These are phyloP conservation scores for Tuber microsphaerosporum DNA, from an alignment of 495 filamentous ascomycete species.

Conservation along the genomic window DNA sequence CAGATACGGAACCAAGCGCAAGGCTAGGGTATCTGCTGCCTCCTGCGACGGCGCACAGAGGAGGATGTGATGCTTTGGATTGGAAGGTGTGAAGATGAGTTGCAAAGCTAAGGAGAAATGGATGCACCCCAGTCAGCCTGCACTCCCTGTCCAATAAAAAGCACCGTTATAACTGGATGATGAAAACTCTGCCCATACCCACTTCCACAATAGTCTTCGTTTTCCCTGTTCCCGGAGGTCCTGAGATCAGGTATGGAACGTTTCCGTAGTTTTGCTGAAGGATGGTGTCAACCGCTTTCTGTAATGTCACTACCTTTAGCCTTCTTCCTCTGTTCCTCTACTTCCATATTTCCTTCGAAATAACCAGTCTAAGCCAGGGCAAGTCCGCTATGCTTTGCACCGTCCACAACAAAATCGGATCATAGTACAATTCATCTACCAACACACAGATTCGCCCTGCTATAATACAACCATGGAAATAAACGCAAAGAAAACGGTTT, in stretches of 20 bases:
- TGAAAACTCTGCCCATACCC: constrained; percentile 33
- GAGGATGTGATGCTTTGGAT: constrained; percentile 46
- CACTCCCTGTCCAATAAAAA: constrained; percentile 28
- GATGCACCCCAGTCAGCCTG: constrained; percentile 29
- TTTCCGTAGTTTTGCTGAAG: constrained; percentile 47
- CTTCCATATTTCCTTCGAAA: not conserved
- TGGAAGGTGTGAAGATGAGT: constrained; percentile 38
- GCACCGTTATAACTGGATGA: constrained; percentile 34
- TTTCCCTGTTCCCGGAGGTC: constrained; percentile 53
- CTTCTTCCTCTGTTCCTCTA: constrained; percentile 5
- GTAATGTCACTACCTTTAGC: constrained; percentile 29
- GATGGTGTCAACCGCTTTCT: constrained; percentile 48
- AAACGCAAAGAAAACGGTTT: constrained; percentile 2
- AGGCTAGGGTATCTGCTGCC: constrained; percentile 51
- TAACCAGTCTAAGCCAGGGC: not conserved
- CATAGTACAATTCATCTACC: constrained; percentile 35
- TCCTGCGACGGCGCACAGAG: constrained; percentile 54
- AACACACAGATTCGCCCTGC: constrained; percentile 25
- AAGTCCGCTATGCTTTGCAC: not conserved
- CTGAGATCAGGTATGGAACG: constrained; percentile 51
- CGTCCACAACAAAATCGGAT: constrained; percentile 22
- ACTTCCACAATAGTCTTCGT: constrained; percentile 53
- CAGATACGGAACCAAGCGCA: constrained; percentile 46
- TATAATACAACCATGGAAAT: constrained; percentile 26
- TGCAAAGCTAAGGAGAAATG: constrained; percentile 33